Base-by-base conservation (phyloP, 345 rosid species). In the Corymbia maculata region DNA sequence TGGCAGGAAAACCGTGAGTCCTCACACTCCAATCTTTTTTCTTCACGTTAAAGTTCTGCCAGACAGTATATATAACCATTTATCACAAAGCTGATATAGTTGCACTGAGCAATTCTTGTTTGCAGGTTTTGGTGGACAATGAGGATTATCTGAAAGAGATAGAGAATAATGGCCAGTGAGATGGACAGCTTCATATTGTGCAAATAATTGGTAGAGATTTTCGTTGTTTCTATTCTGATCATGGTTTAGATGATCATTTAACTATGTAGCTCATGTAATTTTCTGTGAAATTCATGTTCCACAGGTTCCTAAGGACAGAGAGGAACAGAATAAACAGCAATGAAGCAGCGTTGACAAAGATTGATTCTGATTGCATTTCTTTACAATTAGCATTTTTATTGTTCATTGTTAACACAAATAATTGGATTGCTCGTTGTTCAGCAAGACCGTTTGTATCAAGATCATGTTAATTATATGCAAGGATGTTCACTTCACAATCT, bases 91-190 rank as follows among this genome's bases (percentile, higher is more conserved):
- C 50, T 13, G 55, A 87, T 86, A 28, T 86, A 1, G 24, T 22
- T 57, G 51, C 13, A 15, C 13, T 8, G 13, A 26, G 51, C 11
- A 4, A 55, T 70, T 80, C 28, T 55, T 45, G 7, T 79, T 26
- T 79, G n/a, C 45, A 93, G 94, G 94, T 92, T 8, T 89, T 93
- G 90, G 93, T 92, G 44, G 94, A 93, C 90, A 90, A 93, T 42
- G 87, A 90, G 80, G 94, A 93, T 88, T 92, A 91, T 87, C 92
- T 90, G 55, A 91, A 87, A 88, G 93, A 90, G 86, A 87, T 91
- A 82, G 79, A 85, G 42, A 75, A 87, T 85, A 51, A 16, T 6
- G 87, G 49, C 45, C 87, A 75, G 49, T 75, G 82, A 75, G 14
- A 75, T 19, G 49, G 26, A 3, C 14, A 9, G 49, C 82, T 75